A percentile compares a stretch with the other conserved stretches of the same genome.
phyloP scores from a whole-genome alignment of 345 rosid genomes.

The Dimocarpus longan region DNA sequence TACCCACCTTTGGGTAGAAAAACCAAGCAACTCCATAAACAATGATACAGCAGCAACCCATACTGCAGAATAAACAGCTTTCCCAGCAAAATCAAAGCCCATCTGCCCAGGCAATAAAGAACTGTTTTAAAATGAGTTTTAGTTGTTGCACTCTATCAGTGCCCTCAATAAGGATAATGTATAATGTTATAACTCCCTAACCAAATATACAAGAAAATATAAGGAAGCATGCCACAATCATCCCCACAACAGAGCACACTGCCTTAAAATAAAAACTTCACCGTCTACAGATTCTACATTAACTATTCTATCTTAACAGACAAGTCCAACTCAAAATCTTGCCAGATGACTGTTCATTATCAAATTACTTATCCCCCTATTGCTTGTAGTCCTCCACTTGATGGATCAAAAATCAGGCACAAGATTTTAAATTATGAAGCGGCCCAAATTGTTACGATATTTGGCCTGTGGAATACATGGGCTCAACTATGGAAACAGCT shows the following conservation, averaged over 20 bases:
- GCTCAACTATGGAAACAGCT: background rate
- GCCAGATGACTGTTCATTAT: background rate
- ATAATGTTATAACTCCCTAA: background rate
- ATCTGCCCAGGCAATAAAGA: conserved; percentile 57
- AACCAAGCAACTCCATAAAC: conserved; percentile 94
- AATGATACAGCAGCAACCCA: conserved; percentile 92
- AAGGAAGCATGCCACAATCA: background rate
- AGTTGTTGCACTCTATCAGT: conserved; percentile 8
- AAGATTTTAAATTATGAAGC: background rate
- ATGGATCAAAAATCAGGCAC: conserved; percentile 2
- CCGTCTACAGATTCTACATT: background rate
- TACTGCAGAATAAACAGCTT: conserved; percentile 82
- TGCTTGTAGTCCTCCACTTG: background rate
- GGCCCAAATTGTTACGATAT: background rate
- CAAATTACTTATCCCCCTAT: background rate
- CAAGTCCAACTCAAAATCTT: conserved; percentile 1
- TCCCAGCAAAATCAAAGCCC: conserved; percentile 92
- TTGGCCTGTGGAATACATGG: background rate
- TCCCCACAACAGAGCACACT: background rate
- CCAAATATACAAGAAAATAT: background rate
- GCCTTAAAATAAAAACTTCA: background rate
- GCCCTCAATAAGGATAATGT: conserved; percentile 8
- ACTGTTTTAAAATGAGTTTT: conserved; percentile 4
- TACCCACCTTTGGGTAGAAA: conserved; percentile 91
- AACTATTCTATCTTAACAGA: background rate